A percentile compares a stretch with the other conserved stretches of the same genome.
Evolutionary conservation across 257 asterid genomes (phyloP).

Genomic region (Euphrasia confusa): DNA sequence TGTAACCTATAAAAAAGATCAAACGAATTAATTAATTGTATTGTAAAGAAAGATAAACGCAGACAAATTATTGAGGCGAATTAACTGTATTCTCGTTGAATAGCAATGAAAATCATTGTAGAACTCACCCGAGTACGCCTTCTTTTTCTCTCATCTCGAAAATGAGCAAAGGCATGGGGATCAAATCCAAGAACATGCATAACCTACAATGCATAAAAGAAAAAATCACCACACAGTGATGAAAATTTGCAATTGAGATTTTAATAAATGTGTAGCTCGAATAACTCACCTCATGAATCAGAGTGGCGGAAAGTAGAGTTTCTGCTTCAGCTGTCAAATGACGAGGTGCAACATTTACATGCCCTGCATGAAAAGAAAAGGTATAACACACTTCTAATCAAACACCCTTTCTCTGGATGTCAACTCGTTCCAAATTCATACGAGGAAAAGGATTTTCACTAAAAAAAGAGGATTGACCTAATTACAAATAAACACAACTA

Average conservation of each 20-base stretch:
- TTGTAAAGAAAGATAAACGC: background rate
- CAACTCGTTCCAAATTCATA: background rate
- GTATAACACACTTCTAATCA: background rate
- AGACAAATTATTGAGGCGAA: background rate
- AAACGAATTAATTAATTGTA: background rate
- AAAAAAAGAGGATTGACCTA: background rate
- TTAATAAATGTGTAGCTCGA: background rate
- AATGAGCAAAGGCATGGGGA: conserved; percentile 95
- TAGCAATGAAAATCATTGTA: conserved; percentile 10
- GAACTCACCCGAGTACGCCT: conserved; percentile 66
- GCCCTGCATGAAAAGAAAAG: conserved; percentile 51
- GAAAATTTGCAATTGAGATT: conserved; percentile 13
- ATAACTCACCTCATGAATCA: conserved; percentile 74
- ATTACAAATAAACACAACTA: background rate
- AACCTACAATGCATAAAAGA: conserved; percentile 39
- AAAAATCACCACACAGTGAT: conserved; percentile 11
- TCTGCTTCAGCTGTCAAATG: conserved; percentile 98
- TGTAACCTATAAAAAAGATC: conserved; percentile 49
- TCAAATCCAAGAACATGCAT: conserved; percentile 98
- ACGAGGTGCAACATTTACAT: conserved; percentile 98
- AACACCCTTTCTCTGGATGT: background rate
- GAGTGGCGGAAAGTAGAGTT: conserved; percentile 84
- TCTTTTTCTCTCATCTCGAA: conserved; percentile 89
- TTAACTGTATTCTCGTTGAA: background rate
- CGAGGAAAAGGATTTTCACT: background rate